These are phyloP conservation scores for Fistulifera solaris DNA, from an alignment of 108 stramenopile genomes.

Conservation along the genomic window DNA sequence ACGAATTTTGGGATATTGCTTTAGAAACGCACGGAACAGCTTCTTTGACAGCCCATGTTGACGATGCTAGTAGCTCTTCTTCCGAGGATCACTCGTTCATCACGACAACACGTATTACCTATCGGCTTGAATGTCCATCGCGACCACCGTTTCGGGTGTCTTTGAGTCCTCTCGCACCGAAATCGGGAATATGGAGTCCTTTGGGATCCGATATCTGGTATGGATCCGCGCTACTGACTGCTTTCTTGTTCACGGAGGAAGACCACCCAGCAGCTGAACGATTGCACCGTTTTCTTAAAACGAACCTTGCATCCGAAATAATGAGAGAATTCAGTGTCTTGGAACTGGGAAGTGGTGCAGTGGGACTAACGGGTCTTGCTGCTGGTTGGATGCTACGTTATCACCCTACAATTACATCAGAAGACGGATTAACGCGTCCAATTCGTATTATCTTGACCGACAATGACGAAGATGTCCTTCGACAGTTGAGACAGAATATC, in stretches of 20 bases:
- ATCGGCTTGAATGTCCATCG: no score
- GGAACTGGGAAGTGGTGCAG: constrained; percentile 47
- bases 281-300: constrained; percentile 1
- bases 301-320: background rate
- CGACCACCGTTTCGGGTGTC: no score
- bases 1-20: no score
- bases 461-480: constrained; percentile 19
- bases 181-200: constrained; percentile 34
- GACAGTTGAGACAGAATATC: constrained; percentile 28
- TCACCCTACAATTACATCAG: background rate
- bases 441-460: constrained; percentile 27
- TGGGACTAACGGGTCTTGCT: constrained; percentile 29
- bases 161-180: no score
- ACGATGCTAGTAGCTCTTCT: no score
- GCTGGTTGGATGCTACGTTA: background rate
- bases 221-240: constrained; percentile 28
- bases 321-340: constrained; percentile 3
- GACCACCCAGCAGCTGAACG: background rate
- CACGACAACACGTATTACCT: no score
- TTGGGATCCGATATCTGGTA: constrained; percentile 44
- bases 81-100: no score
- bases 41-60: no score
- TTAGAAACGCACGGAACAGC: no score
- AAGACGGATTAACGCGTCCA: background rate
- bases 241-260: background rate